Evolutionary conservation across 2,329 filamentous ascomycete genomes (phyloP), one percentile per base, ranked within the genome.

Genomic region (Xylogone sp.): DNA sequence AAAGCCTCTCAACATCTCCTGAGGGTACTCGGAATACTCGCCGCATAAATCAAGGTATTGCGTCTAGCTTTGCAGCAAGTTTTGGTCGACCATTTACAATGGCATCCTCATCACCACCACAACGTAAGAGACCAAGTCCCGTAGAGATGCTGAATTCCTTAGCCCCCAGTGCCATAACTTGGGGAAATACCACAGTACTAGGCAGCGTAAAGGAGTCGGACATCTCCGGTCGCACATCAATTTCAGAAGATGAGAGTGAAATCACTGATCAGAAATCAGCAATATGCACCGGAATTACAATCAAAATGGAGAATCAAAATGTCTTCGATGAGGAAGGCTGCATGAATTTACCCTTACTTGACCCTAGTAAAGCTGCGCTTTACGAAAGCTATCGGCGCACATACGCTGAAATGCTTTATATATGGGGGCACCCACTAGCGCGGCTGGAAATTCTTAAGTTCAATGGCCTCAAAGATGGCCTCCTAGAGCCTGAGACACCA

Each of bases 391-490:
- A 87, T 61, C 79, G 84, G 31, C 79, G 81, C 53, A 75, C 78
- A 1, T 88, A 88, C 59, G 83, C 84, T n/a, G 82, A 86, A 65
- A 77, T 87, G 68, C 73, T 88, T 3, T 83, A 84, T 57, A 79
- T 82, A 68, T 87, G 84, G 84, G 73, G 75, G 2, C 77, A 83
- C 51, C 82, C 82, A 0, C 68, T 87, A 3, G 75, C 81, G 27
- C 75, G 83, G 18, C 74, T 87, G 1, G 84, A 88, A 62, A 78
- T 88, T 22, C 75, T 87, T 68, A 87, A 88, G 61, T 87, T 87
- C 61, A 86, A 86, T 55, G 76, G 81, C 3, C 69, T 87, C 39
- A 78, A 78, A 50, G 77, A 79, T 21, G 73, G 76, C 45, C 65
- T 64, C 19, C 55, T 59, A 45, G 59, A 64, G 50, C 20, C 56